Percentiles rank a stretch among this genome's conserved stretches.
These are phyloP conservation scores for Cryomyces antarcticus DNA, from an alignment of 495 filamentous ascomycete species.

Conservation along the genomic window DNA sequence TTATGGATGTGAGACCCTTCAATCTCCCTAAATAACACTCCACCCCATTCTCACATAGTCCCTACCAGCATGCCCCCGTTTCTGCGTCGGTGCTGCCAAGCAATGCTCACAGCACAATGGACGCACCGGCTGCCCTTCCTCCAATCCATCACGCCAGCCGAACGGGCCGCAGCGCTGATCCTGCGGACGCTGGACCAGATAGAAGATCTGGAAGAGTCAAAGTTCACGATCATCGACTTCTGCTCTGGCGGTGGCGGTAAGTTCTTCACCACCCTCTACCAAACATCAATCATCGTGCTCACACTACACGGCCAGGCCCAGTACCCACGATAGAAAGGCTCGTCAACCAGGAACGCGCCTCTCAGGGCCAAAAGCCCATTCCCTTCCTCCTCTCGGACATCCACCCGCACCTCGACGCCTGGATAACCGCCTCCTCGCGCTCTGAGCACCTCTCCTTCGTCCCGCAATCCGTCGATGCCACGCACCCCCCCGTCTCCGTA, in stretches of 20 bases:
- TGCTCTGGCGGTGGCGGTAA: constrained; percentile 50
- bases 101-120: constrained; percentile 16
- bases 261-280: neutral
- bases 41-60: too few relatives aligned
- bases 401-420: constrained; percentile 41
- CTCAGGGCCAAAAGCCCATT: constrained; percentile 17
- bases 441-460: constrained; percentile 36
- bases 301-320: constrained; percentile 1
- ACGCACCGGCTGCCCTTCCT: constrained; percentile 12
- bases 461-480: constrained; percentile 38
- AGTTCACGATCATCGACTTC: constrained; percentile 38
- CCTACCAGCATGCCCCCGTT: neutral
- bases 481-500: constrained; percentile 26
- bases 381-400: constrained; percentile 51
- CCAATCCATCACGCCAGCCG: constrained; percentile 12
- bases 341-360: constrained; percentile 10
- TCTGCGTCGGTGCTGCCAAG: constrained; percentile 10
- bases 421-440: constrained; percentile 29
- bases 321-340: constrained; percentile 12
- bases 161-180: constrained; percentile 8
- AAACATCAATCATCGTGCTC: constrained; percentile 7
- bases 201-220: neutral
- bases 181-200: constrained; percentile 5
- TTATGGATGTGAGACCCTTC: neutral
- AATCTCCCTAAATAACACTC: neutral